Percentiles rank a stretch among this genome's conserved stretches.
phyloP scores from a whole-genome alignment of 441 rosid genomes.

The Erodium chrysanthum region DNA sequence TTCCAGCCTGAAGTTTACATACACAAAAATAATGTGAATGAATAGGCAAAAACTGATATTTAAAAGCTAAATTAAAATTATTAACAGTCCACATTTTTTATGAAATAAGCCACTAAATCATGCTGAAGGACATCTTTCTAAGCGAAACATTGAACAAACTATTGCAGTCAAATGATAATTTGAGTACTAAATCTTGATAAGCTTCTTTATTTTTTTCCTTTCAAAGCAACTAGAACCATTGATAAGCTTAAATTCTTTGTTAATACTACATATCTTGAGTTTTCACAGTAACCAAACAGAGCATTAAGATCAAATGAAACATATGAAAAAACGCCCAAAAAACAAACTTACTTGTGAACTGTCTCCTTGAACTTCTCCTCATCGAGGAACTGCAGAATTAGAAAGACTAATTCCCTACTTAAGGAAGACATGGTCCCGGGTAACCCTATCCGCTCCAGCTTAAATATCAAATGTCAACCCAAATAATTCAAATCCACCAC shows the following conservation, averaged over 20 bases:
- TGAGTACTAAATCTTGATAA: too few species aligned
- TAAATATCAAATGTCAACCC: not conserved
- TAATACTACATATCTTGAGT: not conserved
- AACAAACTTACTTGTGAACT: constrained; percentile 47
- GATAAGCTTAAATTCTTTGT: not conserved
- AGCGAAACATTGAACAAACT: too few species aligned
- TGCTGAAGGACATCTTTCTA: not conserved
- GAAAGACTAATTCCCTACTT: too few species aligned
- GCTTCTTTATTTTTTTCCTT: too few species aligned
- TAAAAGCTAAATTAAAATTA: not conserved
- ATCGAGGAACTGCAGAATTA: constrained; percentile 71
- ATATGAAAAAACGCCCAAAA: not conserved
- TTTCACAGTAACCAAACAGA: not conserved
- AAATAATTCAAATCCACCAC: not conserved
- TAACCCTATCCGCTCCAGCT: too few species aligned
- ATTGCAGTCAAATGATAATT: too few species aligned
- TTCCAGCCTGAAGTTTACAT: constrained; percentile 40
- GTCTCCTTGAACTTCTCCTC: constrained; percentile 75
- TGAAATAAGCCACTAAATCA: too few species aligned
- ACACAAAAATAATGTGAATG: not conserved
- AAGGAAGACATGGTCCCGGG: too few species aligned
- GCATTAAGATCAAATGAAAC: not conserved
- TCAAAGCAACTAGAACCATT: not conserved
- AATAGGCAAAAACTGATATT: not conserved
- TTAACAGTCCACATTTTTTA: too few species aligned